Evolutionary conservation across 768 basidiomycete species (phyloP), one percentile per base, ranked within the genome.

Genomic region (Tephrocybe sp.): DNA sequence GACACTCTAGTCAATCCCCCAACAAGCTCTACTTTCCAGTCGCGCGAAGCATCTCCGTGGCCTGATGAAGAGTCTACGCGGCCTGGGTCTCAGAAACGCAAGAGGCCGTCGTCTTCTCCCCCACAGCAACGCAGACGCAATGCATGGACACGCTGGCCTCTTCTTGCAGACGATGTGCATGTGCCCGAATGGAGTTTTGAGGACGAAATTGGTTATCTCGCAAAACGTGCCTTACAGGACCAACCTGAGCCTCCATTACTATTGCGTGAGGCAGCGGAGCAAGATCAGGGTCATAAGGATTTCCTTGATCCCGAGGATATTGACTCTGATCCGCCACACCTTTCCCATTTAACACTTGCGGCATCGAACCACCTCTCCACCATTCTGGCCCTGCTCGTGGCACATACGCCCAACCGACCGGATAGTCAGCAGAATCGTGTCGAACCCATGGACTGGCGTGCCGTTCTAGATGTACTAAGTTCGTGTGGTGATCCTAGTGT

Each of bases 111-210:
- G 17, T 17, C 15, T 15, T 38, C 53, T n/a, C 36, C 43, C 25
- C 30, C 45, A 30, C 53, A 28, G 10, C 30, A 58, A 36, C 53
- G 61, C 54, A 64, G 65, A 62, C 61, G 73, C 20, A 80, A 86
- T 58, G 71, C 69, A 0, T 90, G 87, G 88, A 89, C 88, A 0
- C 73, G 82, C 6, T 92, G 90, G 90, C 90, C 90, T 1, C 76
- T 90, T 45, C 75, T 82, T 15, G 58, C 73, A 3, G 70, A 73
- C 14, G 86, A 91, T 58, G 76, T 88, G 14, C 71, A 75, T 20
- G 69, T 79, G 8, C 88, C 90, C 1, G 83, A 89, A 66, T 91
- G 85, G 84, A 68, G 68, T 8, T 68, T 92, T 18, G 75, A 83
- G 41, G 89, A 91, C 56, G 90, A 91, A 66, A 73, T 91, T 8